Evolutionary conservation across 2,329 filamentous ascomycete species (phyloP).

Genomic region (Annulohypoxylon truncatum): DNA sequence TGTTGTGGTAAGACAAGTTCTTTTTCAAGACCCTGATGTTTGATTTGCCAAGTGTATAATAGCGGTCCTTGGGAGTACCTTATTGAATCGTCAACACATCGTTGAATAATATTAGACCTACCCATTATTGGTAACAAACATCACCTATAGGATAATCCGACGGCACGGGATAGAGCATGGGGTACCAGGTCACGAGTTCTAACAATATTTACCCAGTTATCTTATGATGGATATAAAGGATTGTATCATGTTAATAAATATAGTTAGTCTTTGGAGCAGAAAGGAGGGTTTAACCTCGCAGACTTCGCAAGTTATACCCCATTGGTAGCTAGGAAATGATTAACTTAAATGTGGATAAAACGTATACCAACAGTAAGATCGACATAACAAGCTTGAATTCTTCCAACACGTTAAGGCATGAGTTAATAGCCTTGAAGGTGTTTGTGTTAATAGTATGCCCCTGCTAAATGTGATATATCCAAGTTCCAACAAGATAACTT

Average conservation of each 20-base stretch:
- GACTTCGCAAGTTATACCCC: background rate
- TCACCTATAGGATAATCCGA: background rate
- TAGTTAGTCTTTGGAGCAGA: background rate
- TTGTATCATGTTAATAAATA: background rate
- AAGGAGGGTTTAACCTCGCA: slow-evolving; percentile 2
- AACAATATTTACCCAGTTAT: background rate
- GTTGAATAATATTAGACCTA: background rate
- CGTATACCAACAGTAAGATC: slow-evolving; percentile 2
- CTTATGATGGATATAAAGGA: background rate
- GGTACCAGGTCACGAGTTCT: background rate
- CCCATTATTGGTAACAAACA: background rate
- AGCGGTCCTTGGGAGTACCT: background rate
- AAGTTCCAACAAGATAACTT: background rate
- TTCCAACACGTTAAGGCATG: background rate
- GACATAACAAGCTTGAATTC: background rate
- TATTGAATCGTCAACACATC: background rate
- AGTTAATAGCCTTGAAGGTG: background rate
- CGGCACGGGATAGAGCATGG: background rate
- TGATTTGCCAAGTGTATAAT: background rate
- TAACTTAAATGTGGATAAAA: background rate
- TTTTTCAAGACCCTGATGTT: background rate
- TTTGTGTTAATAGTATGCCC: background rate
- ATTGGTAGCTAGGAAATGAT: background rate
- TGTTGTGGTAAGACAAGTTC: background rate
- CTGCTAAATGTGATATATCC: background rate